Percentiles rank a stretch among this genome's conserved stretches.
Evolutionary conservation across 495 filamentous ascomycete species (phyloP).

Genomic region (Penicillium goetzii): DNA sequence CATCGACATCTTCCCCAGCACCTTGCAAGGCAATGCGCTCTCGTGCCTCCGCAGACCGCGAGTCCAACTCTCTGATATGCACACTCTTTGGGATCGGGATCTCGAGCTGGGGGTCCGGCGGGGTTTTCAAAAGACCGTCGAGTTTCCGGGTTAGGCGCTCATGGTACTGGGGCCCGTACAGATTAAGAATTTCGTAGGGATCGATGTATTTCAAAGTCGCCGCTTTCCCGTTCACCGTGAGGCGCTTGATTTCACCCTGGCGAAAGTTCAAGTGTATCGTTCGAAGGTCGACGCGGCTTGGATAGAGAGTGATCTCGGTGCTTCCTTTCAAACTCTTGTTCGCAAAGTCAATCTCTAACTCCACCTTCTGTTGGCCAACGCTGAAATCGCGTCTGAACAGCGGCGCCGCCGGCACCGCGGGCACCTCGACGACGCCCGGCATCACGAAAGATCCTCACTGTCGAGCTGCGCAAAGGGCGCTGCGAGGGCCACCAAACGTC

Average conservation of each 20-base stretch:
- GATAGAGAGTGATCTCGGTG: conserved; percentile 78
- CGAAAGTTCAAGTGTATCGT: conserved; percentile 82
- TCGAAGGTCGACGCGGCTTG: conserved; percentile 64
- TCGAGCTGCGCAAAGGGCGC: conserved; percentile 49
- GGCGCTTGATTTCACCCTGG: conserved; percentile 72
- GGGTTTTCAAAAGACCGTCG: conserved; percentile 61
- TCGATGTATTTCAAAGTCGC: conserved; percentile 67
- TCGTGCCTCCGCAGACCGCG: conserved; percentile 56
- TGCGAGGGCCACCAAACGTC: conserved; percentile 44
- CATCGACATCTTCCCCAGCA: conserved; percentile 44
- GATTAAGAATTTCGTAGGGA: conserved; percentile 67
- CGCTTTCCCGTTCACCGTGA: conserved; percentile 72
- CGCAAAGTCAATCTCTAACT: conserved; percentile 84
- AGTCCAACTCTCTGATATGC: conserved; percentile 66
- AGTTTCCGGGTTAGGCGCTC: conserved; percentile 70
- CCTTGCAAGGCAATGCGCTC: conserved; percentile 50
- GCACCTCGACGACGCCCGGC: conserved; percentile 51
- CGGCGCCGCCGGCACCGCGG: conserved; percentile 38
- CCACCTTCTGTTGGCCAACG: conserved; percentile 80
- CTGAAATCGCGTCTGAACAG: conserved; percentile 53
- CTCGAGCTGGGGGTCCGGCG: conserved; percentile 61
- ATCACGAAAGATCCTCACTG: conserved; percentile 48
- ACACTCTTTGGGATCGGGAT: conserved; percentile 68
- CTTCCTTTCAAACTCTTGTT: conserved; percentile 74
- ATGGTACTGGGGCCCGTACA: conserved; percentile 79